Conservation (phyloP, 306 rosid genomes). For the Fragaria nilgerrensis region DNA sequence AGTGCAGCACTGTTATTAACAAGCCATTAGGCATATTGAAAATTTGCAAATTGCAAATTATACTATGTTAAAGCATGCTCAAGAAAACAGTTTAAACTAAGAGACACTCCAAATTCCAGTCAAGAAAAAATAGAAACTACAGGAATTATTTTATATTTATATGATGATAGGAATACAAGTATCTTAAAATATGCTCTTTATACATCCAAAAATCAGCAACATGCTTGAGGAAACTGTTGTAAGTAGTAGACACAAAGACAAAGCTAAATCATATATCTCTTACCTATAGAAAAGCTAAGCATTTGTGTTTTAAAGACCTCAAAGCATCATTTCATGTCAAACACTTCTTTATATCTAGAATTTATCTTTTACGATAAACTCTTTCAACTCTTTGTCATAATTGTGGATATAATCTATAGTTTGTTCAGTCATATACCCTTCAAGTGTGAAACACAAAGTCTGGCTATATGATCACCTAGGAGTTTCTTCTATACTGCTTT, state of each 20-base stretch:
- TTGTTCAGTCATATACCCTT: not conserved
- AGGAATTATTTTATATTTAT: not conserved
- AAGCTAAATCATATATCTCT: not conserved
- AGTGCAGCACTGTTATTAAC: slow-evolving; percentile 13
- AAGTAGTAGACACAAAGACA: no score
- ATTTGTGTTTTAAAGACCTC: not conserved
- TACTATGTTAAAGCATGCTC: not conserved
- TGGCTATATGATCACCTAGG: not conserved
- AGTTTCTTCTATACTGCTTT: not conserved
- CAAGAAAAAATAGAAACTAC: not conserved
- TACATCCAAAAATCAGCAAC: not conserved
- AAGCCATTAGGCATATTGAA: not conserved
- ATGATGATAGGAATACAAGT: not conserved
- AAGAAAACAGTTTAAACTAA: not conserved
- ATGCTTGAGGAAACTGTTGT: not conserved
- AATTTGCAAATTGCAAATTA: not conserved
- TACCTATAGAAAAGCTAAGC: not conserved
- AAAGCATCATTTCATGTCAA: no score
- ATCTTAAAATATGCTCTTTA: not conserved
- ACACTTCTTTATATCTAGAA: not conserved
- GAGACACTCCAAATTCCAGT: not conserved
- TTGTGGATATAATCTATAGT: not conserved
- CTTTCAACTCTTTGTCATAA: not conserved
- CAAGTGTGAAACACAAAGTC: not conserved
- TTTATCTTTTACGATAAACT: not conserved